phyloP scores from a whole-genome alignment of 768 basidiomycete species.

The Cantharellus cinnabarinus region DNA sequence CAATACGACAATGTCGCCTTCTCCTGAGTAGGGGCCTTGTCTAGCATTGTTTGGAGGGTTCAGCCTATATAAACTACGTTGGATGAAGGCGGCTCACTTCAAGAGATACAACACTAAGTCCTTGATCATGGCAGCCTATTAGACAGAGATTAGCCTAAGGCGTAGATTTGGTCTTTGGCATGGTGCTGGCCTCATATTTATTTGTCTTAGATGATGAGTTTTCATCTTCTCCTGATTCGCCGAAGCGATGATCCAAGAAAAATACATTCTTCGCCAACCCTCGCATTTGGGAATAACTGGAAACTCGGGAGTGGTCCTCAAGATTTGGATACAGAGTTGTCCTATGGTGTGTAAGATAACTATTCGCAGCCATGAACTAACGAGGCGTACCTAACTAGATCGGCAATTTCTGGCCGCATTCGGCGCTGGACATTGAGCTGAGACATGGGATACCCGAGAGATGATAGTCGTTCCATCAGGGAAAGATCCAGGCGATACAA shows the following conservation, averaged over 20 bases:
- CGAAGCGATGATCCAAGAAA: constrained; percentile 42
- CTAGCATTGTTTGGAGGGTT: constrained; percentile 10
- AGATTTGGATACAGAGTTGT: constrained; percentile 41
- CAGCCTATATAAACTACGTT: background rate
- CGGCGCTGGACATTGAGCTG: constrained; percentile 50
- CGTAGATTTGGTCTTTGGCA: background rate
- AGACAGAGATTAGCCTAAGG: too few species aligned
- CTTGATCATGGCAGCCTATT: constrained; percentile 26
- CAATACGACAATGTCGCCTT: constrained; percentile 34
- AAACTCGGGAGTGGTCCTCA: constrained; percentile 34
- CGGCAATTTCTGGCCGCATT: constrained; percentile 53
- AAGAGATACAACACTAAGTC: constrained; percentile 35
- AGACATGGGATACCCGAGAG: constrained; percentile 39
- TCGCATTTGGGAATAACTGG: constrained; percentile 31
- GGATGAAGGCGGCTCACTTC: constrained; percentile 11
- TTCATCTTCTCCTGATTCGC: constrained; percentile 36
- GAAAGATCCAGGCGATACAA: constrained; percentile 52
- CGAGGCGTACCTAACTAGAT: constrained; percentile 29
- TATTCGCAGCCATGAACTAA: background rate
- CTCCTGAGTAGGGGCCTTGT: constrained; percentile 27
- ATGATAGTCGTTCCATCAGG: constrained; percentile 52
- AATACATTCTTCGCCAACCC: constrained; percentile 46
- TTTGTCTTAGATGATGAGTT: constrained; percentile 52
- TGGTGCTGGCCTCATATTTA: constrained; percentile 32
- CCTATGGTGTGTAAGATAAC: constrained; percentile 14